Percentiles rank a stretch among this genome's conserved stretches.
phyloP scores from a whole-genome alignment of 2,329 filamentous ascomycete species.

The Pezicula radicicola region DNA sequence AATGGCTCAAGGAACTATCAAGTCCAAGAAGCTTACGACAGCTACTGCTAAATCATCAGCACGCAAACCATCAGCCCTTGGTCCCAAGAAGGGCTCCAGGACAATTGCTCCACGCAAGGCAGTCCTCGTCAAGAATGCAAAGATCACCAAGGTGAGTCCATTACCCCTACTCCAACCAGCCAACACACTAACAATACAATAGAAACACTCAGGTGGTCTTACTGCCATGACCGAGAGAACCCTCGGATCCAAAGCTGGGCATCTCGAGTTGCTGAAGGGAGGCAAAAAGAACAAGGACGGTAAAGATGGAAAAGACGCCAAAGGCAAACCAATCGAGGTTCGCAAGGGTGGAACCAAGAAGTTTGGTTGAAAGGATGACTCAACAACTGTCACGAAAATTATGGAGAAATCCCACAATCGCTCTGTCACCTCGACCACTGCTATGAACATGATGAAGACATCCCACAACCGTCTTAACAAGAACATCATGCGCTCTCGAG shows the following conservation, averaged over 20 bases:
- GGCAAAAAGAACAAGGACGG: slow-evolving; percentile 58
- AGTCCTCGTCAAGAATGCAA: slow-evolving; percentile 54
- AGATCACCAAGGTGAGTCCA: slow-evolving; percentile 54
- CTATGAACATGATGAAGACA: too few relatives aligned
- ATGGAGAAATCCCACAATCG: too few relatives aligned
- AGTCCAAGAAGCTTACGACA: slow-evolving; percentile 23
- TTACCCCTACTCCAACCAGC: neutral
- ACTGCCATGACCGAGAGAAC: slow-evolving; percentile 64
- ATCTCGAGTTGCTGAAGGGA: slow-evolving; percentile 65
- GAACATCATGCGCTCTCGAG: too few relatives aligned
- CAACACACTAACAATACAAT: slow-evolving; percentile 3
- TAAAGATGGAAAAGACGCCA: slow-evolving; percentile 32
- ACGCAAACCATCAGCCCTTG: slow-evolving; percentile 32
- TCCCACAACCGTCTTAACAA: too few relatives aligned
- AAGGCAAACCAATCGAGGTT: slow-evolving; percentile 29
- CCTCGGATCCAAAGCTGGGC: slow-evolving; percentile 64
- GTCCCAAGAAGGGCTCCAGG: slow-evolving; percentile 55
- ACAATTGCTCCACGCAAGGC: slow-evolving; percentile 67
- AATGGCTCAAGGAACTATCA: slow-evolving; percentile 31
- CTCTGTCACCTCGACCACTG: too few relatives aligned
- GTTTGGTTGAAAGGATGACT: slow-evolving; percentile 22
- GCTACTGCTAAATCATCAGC: slow-evolving; percentile 19
- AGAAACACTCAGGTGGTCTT: slow-evolving; percentile 62
- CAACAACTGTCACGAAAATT: too few relatives aligned
- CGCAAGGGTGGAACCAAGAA: slow-evolving; percentile 30